These are phyloP conservation scores for Ochromonas danica DNA, from an alignment of 108 stramenopile species.

Conservation along the genomic window DNA sequence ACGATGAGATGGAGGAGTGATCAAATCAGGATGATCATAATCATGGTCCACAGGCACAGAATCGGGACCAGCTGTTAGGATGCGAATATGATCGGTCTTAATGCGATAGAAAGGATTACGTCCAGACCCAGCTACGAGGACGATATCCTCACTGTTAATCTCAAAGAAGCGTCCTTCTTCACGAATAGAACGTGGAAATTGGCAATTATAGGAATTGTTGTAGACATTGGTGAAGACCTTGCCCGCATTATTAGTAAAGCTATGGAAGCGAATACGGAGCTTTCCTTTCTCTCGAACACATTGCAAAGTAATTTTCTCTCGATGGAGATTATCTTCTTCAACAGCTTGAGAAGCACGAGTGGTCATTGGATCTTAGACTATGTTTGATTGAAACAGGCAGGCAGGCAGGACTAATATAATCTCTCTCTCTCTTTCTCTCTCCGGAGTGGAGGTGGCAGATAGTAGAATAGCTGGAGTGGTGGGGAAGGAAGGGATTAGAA, in stretches of 20 bases:
- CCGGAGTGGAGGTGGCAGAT: too few relatives aligned
- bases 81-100: not conserved
- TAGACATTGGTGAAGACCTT: conserved; percentile 10
- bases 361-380: too few relatives aligned
- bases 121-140: not conserved
- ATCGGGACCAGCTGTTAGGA: not conserved
- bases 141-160: not conserved
- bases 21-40: not conserved
- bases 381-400: too few relatives aligned
- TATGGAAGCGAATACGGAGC: conserved; percentile 20
- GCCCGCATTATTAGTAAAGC: not conserved
- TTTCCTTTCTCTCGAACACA: not conserved
- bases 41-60: not conserved
- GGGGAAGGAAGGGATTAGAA: too few relatives aligned
- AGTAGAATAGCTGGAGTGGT: too few relatives aligned
- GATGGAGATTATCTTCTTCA: too few relatives aligned
- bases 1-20: not conserved
- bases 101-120: not conserved
- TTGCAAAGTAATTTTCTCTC: conserved; percentile 30
- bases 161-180: conserved; percentile 22
- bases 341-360: too few relatives aligned
- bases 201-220: conserved; percentile 11
- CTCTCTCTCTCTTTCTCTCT: too few relatives aligned
- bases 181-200: conserved; percentile 22
- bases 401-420: too few relatives aligned